Percentiles rank a stretch among this genome's conserved stretches.
Evolutionary conservation across 495 filamentous ascomycete genomes (phyloP).

Genomic region (Ascodesmis nigricans): DNA sequence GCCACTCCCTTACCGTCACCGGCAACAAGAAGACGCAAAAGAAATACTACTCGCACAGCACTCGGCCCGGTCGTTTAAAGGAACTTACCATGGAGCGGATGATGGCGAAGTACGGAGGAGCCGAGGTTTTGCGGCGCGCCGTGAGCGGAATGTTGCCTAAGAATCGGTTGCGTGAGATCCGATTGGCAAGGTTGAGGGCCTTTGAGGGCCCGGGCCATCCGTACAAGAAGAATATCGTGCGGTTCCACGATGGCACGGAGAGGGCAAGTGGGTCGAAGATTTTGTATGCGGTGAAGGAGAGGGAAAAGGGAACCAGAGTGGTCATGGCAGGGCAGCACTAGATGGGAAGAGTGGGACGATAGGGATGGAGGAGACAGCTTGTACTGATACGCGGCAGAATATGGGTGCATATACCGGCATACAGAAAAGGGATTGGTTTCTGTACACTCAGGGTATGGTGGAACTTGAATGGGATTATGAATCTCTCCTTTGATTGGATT

Average conservation of each 20-base stretch:
- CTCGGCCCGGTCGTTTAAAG: conserved; percentile 65
- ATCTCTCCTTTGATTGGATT: too few relatives aligned
- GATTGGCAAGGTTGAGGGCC: conserved; percentile 73
- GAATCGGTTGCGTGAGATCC: conserved; percentile 69
- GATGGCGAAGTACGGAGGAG: conserved; percentile 84
- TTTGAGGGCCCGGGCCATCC: conserved; percentile 84
- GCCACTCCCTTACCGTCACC: conserved; percentile 65
- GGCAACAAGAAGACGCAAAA: conserved; percentile 86
- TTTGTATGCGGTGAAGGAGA: conserved; percentile 13
- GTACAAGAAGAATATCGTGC: conserved; percentile 70
- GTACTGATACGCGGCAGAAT: too few relatives aligned
- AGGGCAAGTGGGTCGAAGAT: conserved; percentile 23
- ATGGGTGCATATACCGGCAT: too few relatives aligned
- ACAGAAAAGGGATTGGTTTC: too few relatives aligned
- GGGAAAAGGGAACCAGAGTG: not conserved
- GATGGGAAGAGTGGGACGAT: not conserved
- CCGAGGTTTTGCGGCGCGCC: conserved; percentile 75
- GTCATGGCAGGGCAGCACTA: not conserved
- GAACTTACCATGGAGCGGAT: conserved; percentile 84
- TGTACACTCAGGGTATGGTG: too few relatives aligned
- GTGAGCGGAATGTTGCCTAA: conserved; percentile 96
- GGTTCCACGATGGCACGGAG: conserved; percentile 36
- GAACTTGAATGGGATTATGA: too few relatives aligned
- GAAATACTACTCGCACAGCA: conserved; percentile 83
- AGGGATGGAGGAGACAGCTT: too few relatives aligned